These are phyloP conservation scores for Penicillium canescens DNA, from an alignment of 495 filamentous ascomycete species.

Conservation along the genomic window DNA sequence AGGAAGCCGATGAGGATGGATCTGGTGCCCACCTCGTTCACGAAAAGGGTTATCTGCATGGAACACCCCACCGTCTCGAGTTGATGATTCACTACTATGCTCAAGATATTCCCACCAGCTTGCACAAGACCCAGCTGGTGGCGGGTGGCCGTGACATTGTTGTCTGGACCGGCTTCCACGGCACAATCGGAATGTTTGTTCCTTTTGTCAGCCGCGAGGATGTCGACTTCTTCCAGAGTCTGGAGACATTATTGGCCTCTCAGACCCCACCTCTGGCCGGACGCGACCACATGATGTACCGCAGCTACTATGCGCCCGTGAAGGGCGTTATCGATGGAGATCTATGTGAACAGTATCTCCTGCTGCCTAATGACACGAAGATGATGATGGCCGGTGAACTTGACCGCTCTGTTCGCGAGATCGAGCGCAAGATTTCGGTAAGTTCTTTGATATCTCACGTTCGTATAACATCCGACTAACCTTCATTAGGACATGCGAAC, in stretches of 20 bases:
- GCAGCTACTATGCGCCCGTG: constrained; percentile 94
- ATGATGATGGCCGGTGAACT: constrained; percentile 91
- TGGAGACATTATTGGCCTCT: constrained; percentile 80
- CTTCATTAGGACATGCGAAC: constrained; percentile 78
- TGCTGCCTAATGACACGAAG: constrained; percentile 82
- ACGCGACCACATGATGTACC: constrained; percentile 90
- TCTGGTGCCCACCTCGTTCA: constrained; percentile 87
- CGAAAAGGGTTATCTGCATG: constrained; percentile 84
- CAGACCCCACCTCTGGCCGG: constrained; percentile 88
- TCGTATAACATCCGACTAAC: constrained; percentile 17
- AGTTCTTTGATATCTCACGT: constrained; percentile 25
- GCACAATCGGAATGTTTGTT: constrained; percentile 87
- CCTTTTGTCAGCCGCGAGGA: constrained; percentile 90
- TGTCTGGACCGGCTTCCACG: constrained; percentile 91
- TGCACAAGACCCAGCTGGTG: constrained; percentile 87
- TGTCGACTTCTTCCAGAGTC: constrained; percentile 93
- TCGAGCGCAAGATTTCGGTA: constrained; percentile 94
- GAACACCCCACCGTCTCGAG: constrained; percentile 78
- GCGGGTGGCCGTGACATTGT: constrained; percentile 89
- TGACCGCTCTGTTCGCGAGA: constrained; percentile 85
- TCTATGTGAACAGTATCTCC: constrained; percentile 85
- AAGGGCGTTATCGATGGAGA: constrained; percentile 99
- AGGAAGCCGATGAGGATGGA: constrained; percentile 89
- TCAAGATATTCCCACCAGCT: constrained; percentile 87
- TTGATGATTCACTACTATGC: constrained; percentile 85